These are phyloP conservation scores for Graphium sp. DNA, from an alignment of 2,329 filamentous ascomycete genomes.

Conservation along the genomic window DNA sequence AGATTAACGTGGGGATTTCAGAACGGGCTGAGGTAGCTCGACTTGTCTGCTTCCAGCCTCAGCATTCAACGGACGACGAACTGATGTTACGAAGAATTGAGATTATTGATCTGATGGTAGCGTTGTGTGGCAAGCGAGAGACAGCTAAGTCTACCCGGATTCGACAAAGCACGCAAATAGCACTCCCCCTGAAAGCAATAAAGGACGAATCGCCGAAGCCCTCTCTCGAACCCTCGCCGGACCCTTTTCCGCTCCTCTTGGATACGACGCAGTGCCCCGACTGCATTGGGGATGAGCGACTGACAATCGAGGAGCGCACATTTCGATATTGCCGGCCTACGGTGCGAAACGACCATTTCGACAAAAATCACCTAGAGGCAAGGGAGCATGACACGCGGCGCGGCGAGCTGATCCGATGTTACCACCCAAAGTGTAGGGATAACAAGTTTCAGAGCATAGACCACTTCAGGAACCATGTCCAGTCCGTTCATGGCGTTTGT, in stretches of 20 bases:
- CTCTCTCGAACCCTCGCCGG: conserved; percentile 1
- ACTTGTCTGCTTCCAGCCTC: conserved; percentile 7
- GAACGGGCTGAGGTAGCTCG: conserved; percentile 7
- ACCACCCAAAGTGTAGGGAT: conserved; percentile 7
- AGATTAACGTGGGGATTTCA: conserved; percentile 8
- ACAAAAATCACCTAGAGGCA: conserved; percentile 7
- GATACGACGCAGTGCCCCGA: conserved; percentile 7
- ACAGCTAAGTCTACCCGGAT: conserved; percentile 6
- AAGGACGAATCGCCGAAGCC: not conserved
- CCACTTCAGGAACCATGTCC: conserved; percentile 7
- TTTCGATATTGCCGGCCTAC: conserved; percentile 7
- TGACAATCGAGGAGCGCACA: conserved; percentile 6
- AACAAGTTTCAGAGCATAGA: conserved; percentile 7
- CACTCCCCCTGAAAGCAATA: not conserved
- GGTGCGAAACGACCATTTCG: conserved; percentile 10
- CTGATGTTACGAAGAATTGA: conserved; percentile 6
- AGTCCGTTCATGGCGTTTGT: conserved; percentile 5
- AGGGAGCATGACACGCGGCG: conserved; percentile 6
- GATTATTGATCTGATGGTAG: conserved; percentile 8
- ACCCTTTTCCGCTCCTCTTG: conserved; percentile 8
- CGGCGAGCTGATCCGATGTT: conserved; percentile 6
- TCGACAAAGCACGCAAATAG: not conserved
- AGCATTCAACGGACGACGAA: conserved; percentile 6
- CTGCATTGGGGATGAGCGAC: conserved; percentile 7
- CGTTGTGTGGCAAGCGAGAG: conserved; percentile 9